phyloP scores from a whole-genome alignment of 805 yeast genomes.

The Millerozyma acaciae region DNA sequence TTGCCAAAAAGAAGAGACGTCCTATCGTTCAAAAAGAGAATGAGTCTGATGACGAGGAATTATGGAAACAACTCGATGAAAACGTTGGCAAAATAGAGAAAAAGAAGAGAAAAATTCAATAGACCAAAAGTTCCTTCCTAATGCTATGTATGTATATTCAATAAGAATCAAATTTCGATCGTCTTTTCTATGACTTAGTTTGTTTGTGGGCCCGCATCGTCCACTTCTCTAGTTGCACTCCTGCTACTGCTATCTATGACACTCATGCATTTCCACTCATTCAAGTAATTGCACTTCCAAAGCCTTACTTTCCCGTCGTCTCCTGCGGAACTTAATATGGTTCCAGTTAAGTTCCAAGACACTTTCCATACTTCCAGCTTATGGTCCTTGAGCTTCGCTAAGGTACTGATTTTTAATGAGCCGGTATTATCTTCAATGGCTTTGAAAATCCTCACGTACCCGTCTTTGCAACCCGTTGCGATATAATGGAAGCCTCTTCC shows the following conservation, averaged over 20 bases:
- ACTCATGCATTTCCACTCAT: slow-evolving; percentile 89
- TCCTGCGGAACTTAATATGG: slow-evolving; percentile 88
- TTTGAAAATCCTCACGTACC: slow-evolving; percentile 81
- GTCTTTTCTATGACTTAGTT: too few relatives aligned
- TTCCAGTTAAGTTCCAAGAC: slow-evolving; percentile 91
- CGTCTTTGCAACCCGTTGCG: slow-evolving; percentile 97
- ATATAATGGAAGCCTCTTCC: slow-evolving; percentile 83
- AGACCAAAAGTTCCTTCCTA: background rate
- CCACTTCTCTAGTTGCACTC: slow-evolving; percentile 17
- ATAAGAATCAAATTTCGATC: background rate
- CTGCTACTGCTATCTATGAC: slow-evolving; percentile 40
- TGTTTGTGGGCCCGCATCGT: too few relatives aligned
- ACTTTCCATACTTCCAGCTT: slow-evolving; percentile 94
- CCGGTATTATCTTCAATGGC: slow-evolving; percentile 44
- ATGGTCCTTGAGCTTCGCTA: slow-evolving; percentile 73
- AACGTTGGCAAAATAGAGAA: slow-evolving; percentile 29
- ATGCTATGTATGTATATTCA: background rate
- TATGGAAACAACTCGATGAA: slow-evolving; percentile 37
- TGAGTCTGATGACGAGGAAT: slow-evolving; percentile 33
- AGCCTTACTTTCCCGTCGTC: slow-evolving; percentile 90
- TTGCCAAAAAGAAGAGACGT: slow-evolving; percentile 14
- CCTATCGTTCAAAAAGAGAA: slow-evolving; percentile 20
- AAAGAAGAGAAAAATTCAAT: slow-evolving; percentile 6
- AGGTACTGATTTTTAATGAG: slow-evolving; percentile 47
- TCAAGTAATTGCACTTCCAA: slow-evolving; percentile 86